Percentiles rank a stretch among this genome's conserved stretches.
Conservation (phyloP, 75 land plant species). For the Pinus taeda region DNA sequence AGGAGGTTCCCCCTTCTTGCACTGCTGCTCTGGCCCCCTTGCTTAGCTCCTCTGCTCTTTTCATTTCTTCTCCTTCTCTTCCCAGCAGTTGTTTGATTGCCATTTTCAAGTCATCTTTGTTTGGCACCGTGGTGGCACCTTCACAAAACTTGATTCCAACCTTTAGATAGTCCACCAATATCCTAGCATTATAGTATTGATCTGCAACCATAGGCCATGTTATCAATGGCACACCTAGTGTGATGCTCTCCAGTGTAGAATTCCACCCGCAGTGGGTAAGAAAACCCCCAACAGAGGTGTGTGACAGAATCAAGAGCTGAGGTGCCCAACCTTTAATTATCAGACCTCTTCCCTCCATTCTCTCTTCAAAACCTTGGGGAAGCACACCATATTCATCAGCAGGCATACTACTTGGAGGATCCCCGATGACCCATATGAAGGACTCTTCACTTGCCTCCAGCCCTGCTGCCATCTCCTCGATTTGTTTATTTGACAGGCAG, state of each 20-base stretch:
- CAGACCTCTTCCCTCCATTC: conserved; percentile 8
- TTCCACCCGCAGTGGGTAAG: conserved; percentile 24
- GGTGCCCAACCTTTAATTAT: conserved; percentile 16
- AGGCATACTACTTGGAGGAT: background rate
- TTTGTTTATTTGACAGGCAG: background rate
- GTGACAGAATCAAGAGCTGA: conserved; percentile 9
- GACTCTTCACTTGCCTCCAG: background rate
- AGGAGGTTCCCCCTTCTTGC: background rate
- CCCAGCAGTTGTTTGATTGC: background rate
- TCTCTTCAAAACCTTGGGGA: background rate
- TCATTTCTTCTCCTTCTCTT: background rate
- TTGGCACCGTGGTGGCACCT: no score
- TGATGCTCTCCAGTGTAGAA: conserved; percentile 9
- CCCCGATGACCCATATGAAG: background rate
- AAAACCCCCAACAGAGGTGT: conserved; percentile 13
- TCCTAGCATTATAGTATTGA: background rate
- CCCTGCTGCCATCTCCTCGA: background rate
- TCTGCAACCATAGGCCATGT: background rate
- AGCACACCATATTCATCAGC: conserved; percentile 2
- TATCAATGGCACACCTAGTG: conserved; percentile 6
- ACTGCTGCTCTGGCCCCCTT: background rate
- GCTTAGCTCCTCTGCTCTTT: background rate
- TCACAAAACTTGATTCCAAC: background rate
- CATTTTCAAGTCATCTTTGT: no score
- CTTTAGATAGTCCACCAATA: background rate